phyloP scores from a whole-genome alignment of 2,329 filamentous ascomycete species.

The Stylonectria norvegica region DNA sequence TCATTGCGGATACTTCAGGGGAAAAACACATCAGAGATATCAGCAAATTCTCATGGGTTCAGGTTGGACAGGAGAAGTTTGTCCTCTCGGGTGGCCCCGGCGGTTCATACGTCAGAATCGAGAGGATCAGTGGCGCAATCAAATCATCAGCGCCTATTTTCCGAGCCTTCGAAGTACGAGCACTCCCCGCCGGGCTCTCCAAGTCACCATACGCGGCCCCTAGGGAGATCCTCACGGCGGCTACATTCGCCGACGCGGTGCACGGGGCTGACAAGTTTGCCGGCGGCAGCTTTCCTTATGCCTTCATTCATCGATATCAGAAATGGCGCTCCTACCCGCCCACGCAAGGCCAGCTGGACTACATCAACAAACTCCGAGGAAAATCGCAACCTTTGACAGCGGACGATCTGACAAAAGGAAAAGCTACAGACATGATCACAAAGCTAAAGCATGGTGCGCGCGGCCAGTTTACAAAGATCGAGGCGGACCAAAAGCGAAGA shows the following conservation, averaged over 20 bases:
- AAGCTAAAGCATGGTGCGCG: constrained; percentile 81
- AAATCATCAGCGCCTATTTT: constrained; percentile 32
- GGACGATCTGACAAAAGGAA: constrained; percentile 69
- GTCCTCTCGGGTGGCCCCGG: constrained; percentile 64
- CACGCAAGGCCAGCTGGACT: constrained; percentile 61
- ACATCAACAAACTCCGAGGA: constrained; percentile 63
- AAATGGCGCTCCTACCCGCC: constrained; percentile 69
- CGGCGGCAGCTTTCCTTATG: constrained; percentile 58
- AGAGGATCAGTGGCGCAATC: constrained; percentile 32
- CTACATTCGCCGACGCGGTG: constrained; percentile 70
- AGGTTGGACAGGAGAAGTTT: constrained; percentile 66
- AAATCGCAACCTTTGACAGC: constrained; percentile 50
- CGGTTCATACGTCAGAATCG: constrained; percentile 59
- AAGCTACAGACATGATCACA: constrained; percentile 86
- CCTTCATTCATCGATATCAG: constrained; percentile 63
- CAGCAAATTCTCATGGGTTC: constrained; percentile 79
- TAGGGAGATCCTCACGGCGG: constrained; percentile 61
- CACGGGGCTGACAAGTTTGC: constrained; percentile 84
- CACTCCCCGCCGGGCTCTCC: constrained; percentile 40
- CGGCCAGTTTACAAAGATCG: constrained; percentile 55
- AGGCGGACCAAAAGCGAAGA: constrained; percentile 50
- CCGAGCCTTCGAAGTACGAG: constrained; percentile 47
- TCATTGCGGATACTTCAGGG: constrained; percentile 75
- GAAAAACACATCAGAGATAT: constrained; percentile 76
- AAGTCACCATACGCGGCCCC: constrained; percentile 66